These are phyloP conservation scores for Paramecium biaurelia DNA, from an alignment of 73 alveolate species.

Conservation along the genomic window DNA sequence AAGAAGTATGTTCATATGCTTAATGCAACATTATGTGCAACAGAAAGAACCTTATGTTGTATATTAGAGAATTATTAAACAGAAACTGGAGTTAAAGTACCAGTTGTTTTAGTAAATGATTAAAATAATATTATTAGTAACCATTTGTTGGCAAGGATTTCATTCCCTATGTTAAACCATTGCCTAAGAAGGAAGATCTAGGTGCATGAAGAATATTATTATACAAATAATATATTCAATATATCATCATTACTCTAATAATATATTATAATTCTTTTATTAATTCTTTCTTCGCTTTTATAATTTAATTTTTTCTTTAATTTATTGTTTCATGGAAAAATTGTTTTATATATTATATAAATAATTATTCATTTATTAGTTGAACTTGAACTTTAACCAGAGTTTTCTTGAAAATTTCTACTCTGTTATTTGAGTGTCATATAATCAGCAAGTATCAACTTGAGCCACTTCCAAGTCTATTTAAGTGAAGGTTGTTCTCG, in stretches of 20 bases:
- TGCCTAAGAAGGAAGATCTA: constrained; percentile 60
- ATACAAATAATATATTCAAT: background rate
- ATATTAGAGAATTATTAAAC: constrained; percentile 98
- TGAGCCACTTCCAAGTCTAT: constrained; percentile 53
- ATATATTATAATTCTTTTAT: background rate
- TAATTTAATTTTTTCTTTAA: background rate
- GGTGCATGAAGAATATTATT: background rate
- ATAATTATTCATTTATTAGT: constrained; percentile 18
- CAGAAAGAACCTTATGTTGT: constrained; percentile 98
- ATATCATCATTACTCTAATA: background rate
- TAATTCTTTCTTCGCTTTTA: background rate
- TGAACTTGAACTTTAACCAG: constrained; percentile 48
- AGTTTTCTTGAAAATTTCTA: constrained; percentile 25
- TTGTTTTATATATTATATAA: background rate
- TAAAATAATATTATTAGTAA: background rate
- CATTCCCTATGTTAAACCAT: constrained; percentile 54
- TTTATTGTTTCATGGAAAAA: background rate
- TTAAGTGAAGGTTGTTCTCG: constrained; percentile 29
- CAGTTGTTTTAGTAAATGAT: constrained; percentile 76
- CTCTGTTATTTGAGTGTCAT: constrained; percentile 27
- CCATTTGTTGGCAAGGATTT: constrained; percentile 64
- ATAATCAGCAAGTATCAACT: constrained; percentile 33
- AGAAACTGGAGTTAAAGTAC: constrained; percentile 92
- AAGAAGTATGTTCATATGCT: constrained; percentile 97
- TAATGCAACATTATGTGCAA: constrained; percentile 98